phyloP scores from a whole-genome alignment of 768 basidiomycete genomes.

The Lactarius evosmus region DNA sequence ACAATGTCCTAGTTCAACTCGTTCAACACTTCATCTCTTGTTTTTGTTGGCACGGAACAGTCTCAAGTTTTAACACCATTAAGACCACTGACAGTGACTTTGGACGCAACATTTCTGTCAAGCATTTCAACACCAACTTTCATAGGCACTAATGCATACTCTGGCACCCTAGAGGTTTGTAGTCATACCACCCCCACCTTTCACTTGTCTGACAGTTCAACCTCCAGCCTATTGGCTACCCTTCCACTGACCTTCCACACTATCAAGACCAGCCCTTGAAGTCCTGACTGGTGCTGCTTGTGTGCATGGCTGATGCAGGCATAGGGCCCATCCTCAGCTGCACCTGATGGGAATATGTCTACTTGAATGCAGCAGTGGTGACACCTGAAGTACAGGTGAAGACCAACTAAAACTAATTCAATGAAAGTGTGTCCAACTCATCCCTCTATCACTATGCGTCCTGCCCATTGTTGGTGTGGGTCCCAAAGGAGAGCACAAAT shows the following conservation, averaged over 20 bases:
- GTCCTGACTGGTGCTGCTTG: too few species aligned
- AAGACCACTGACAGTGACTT: constrained; percentile 15
- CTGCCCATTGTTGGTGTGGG: too few species aligned
- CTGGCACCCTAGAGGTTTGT: constrained; percentile 15
- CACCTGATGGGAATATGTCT: too few species aligned
- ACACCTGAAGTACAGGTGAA: too few species aligned
- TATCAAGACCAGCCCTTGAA: too few species aligned
- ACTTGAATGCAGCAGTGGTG: too few species aligned
- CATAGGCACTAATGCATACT: constrained; percentile 16
- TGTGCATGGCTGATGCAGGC: too few species aligned
- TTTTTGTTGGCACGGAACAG: constrained; percentile 17
- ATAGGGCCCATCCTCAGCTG: too few species aligned
- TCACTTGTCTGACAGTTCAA: neutral
- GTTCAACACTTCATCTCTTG: constrained; percentile 13
- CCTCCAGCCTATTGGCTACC: constrained; percentile 37
- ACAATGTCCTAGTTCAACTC: constrained; percentile 14
- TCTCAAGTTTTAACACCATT: constrained; percentile 15
- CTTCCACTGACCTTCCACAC: constrained; percentile 47
- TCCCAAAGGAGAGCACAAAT: too few species aligned
- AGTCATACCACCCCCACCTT: neutral
- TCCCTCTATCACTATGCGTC: too few species aligned
- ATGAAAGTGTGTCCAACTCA: too few species aligned
- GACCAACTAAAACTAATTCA: too few species aligned
- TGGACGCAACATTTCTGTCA: constrained; percentile 19
- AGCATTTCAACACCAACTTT: constrained; percentile 23